phyloP scores from a whole-genome alignment of 1,284 basidiomycete species.

The Ustilago sp. region DNA sequence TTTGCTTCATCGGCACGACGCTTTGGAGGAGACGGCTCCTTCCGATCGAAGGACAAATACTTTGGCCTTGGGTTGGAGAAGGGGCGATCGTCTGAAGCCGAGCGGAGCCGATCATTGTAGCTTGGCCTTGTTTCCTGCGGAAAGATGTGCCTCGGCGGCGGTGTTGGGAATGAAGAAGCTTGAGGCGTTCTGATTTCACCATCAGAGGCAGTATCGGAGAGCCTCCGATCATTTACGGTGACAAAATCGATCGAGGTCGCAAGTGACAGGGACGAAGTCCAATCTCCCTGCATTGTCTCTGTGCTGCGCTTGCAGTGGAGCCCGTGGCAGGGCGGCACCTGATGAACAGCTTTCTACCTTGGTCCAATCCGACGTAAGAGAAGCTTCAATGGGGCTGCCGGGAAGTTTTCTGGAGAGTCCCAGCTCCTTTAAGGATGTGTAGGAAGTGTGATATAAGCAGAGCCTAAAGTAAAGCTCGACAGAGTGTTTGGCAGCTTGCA shows the following conservation, averaged over 20 bases:
- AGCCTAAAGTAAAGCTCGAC: no score
- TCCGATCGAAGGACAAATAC: neutral
- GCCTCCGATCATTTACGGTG: neutral
- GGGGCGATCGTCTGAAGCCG: neutral
- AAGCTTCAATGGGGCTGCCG: neutral
- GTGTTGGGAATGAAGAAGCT: constrained; percentile 16
- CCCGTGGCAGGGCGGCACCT: neutral
- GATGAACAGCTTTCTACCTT: neutral
- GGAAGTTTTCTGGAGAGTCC: no score
- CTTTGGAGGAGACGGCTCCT: neutral
- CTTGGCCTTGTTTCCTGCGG: neutral
- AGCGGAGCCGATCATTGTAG: neutral
- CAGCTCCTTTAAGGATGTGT: no score
- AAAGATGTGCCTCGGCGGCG: constrained; percentile 3
- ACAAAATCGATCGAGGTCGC: constrained; percentile 7
- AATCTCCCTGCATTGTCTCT: constrained; percentile 9
- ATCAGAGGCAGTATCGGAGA: neutral
- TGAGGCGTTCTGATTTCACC: neutral
- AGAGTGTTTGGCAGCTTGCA: neutral
- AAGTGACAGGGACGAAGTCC: constrained; percentile 21
- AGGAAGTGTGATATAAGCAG: no score
- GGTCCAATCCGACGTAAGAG: neutral
- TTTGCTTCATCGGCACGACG: neutral
- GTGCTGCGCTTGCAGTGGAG: neutral
- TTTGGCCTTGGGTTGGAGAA: neutral